Conservation (phyloP, 345 rosid species). For the Raphanus sativus region DNA sequence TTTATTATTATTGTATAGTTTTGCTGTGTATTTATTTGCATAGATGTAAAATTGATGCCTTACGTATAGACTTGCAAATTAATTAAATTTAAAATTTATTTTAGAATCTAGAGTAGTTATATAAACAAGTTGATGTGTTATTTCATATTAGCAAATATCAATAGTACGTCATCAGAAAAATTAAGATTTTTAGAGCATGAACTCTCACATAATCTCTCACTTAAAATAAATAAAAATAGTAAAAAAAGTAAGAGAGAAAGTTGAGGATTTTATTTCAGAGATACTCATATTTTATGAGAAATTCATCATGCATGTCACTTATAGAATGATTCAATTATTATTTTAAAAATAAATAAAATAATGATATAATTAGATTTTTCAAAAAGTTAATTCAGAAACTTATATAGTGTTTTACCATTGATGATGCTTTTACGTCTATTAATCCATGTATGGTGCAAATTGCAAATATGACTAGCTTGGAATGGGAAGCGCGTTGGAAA, state of each 20-base stretch:
- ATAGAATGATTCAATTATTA: background rate
- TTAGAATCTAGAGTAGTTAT: background rate
- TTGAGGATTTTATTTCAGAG: background rate
- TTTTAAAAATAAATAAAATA: too few relatives aligned
- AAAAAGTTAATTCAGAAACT: background rate
- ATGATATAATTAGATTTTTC: too few relatives aligned
- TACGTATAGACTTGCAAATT: background rate
- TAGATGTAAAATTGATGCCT: background rate
- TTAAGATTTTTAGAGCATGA: background rate
- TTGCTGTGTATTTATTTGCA: background rate
- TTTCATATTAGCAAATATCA: background rate
- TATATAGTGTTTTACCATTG: background rate
- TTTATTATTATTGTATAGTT: background rate
- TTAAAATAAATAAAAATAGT: too few relatives aligned
- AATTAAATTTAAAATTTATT: background rate
- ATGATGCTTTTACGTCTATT: background rate
- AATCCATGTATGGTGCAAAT: background rate
- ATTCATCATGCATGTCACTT: background rate
- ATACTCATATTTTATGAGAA: background rate
- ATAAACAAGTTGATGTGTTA: background rate
- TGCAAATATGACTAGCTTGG: slow-evolving; percentile 57
- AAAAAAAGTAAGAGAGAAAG: background rate
- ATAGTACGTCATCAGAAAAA: background rate
- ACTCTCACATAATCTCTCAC: background rate
- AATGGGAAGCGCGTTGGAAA: slow-evolving; percentile 97